phyloP scores from a whole-genome alignment of 2,329 filamentous ascomycete genomes.

The Colletotrichum spinosum region DNA sequence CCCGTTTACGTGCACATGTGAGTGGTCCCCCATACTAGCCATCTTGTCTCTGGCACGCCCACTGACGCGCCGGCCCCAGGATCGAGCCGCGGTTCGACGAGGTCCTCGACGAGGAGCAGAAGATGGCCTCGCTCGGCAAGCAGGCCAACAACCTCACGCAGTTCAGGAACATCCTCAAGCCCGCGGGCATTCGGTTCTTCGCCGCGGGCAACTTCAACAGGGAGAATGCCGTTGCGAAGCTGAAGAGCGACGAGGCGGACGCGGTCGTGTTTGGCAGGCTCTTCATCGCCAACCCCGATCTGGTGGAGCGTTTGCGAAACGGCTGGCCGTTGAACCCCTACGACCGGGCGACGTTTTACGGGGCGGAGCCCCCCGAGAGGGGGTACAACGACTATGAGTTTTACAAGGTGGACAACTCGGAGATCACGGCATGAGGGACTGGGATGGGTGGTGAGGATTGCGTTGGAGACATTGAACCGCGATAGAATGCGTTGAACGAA shows the following conservation, averaged over 20 bases:
- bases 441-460: not conserved
- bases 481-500: too few relatives aligned
- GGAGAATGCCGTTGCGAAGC: conserved; percentile 52
- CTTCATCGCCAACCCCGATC: conserved; percentile 45
- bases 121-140: conserved; percentile 52
- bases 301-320: conserved; percentile 43
- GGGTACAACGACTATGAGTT: conserved; percentile 54
- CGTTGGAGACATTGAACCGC: not conserved
- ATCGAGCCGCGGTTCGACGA: conserved; percentile 61
- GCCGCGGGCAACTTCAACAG: conserved; percentile 60
- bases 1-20: conserved; percentile 60
- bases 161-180: conserved; percentile 54
- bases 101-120: conserved; percentile 56
- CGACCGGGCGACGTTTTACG: conserved; percentile 46
- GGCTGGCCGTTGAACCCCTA: conserved; percentile 41
- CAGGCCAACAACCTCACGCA: conserved; percentile 49
- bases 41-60: rapidly evolving
- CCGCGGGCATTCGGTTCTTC: conserved; percentile 56
- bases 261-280: conserved; percentile 49
- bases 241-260: conserved; percentile 44
- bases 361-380: conserved; percentile 39
- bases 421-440: not conserved
- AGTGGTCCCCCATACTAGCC: conserved; percentile 24
- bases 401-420: conserved; percentile 39
- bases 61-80: conserved; percentile 40